Evolutionary conservation across 768 basidiomycete species (phyloP), one percentile per base, ranked within the genome.

Genomic region (Hortiboletus flavorubellus): DNA sequence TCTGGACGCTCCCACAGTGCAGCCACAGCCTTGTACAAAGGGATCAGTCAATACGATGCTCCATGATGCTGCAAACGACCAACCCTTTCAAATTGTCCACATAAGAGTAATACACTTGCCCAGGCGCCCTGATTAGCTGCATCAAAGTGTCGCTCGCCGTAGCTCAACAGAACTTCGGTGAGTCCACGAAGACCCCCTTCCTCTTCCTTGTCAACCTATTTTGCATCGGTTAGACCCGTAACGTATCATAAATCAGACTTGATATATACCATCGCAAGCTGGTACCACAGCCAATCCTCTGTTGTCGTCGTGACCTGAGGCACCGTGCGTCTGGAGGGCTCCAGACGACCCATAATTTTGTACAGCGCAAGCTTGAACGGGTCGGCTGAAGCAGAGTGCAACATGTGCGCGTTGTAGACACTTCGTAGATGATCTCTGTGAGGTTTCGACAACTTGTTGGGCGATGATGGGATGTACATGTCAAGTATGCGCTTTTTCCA

Each of bases 231-330:
- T 53, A 5, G 46, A 34, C 15, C 1, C n/a, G 16, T 64, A 21
- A 46, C 10, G 15, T 47, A 45, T 35, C 30, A 16, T 11, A 35
- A 33, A 6, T 39, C 30, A 53, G 38, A 15, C 0, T 16, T 7
- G 26, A 41, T 35, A 52, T 37, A 26, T 46, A 85, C 90, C 83
- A 98, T 89, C 1, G 87, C 80, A 14, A 98, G 80, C 73, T 99
- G 95, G 77, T 95, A 87, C 96, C 96, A 99, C 35, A 98, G 76
- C 96, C 96, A 99, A 71, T 99, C 97, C 68, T 98, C 97, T 2
- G 92, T 94, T 1, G 94, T 95, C 10, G 82, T 81, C 0, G 94
- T 98, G 5, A 98, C 93, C 39, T 86, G 83, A 6, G 85, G 81
- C 3, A 95, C 86, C 63, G 83, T 88, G 46, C 93, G 80, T 53